Base-by-base conservation (phyloP, 805 yeast species). In the Cyberlindnera veronae region DNA sequence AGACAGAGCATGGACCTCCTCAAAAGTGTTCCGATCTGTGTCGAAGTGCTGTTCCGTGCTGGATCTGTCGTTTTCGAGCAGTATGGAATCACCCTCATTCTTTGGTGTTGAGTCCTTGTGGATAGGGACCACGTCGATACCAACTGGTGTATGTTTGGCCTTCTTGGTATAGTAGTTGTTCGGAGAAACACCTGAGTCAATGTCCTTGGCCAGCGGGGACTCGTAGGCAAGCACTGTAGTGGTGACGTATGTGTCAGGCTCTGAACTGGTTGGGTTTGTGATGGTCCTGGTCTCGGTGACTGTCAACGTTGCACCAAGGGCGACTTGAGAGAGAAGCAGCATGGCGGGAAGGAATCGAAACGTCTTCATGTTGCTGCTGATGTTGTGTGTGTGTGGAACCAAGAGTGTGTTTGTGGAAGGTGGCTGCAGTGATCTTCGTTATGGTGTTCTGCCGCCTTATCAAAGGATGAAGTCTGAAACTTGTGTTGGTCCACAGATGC, bases 271-370 rank as follows among this genome's bases (percentile, higher is more conserved):
- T 10, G 38, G 12, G 28, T 15, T 16, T n/a, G 39, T 26, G 8
- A 30, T n/a, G 3, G 34, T 31, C 19, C 34, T 32, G 5, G 38
- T 31, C 31, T 46, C 42, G 6, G 48, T 49, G 20, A 49, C 35
- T 1, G 50, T 44, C 32, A 27, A 24, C 4, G 44, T 44, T 11
- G 45, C 36, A 34, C 33, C 35, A 18, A 18, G 18, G 3, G 20
- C 37, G 14, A 14, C 6, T 7, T 29, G 14, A 13, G 29, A 17
- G 18, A 34, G 11, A 21, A 16, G 15, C 17, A 26, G 36, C 14
- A 16, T 6, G 8, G 21, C 4, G 18, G 26, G 13, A 13, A 24
- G 23, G n/a, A 5, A 24, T 6, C 6, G 17, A 11, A 14, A 6
- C 9, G 11, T 5, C 17, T 28, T 28, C 30, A 28, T 28, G 14